Evolutionary conservation across 306 rosid genomes (phyloP).

Genomic region (Cucurbita moschata): DNA sequence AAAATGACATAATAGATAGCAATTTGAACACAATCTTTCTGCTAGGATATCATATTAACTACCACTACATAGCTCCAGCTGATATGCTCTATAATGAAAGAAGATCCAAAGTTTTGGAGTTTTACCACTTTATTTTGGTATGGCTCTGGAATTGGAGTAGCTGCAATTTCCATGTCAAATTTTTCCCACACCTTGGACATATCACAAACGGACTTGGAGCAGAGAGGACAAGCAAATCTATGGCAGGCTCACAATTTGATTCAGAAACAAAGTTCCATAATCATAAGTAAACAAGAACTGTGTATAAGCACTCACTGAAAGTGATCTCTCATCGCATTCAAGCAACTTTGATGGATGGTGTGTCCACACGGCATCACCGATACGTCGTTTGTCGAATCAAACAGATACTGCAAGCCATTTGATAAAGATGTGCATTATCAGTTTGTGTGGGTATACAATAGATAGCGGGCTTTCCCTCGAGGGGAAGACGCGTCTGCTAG

Average conservation of each 20-base stretch:
- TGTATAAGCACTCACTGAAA: conserved; percentile 38
- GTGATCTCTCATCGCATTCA: conserved; percentile 77
- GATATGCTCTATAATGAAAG: not conserved
- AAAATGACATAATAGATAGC: not conserved
- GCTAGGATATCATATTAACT: too few relatives aligned
- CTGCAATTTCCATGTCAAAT: conserved; percentile 70
- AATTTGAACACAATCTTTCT: not conserved
- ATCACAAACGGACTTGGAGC: conserved; percentile 76
- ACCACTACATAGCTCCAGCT: not conserved
- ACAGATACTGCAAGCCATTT: conserved; percentile 50
- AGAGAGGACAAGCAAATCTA: conserved; percentile 82
- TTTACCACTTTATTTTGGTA: conserved; percentile 49
- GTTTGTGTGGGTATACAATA: not conserved
- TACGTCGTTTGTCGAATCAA: conserved; percentile 51
- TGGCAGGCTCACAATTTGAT: not conserved
- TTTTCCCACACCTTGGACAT: conserved; percentile 91
- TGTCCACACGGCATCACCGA: conserved; percentile 74
- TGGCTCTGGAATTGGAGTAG: conserved; percentile 52
- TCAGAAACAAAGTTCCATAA: not conserved
- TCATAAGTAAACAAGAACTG: not conserved
- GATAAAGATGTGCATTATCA: not conserved
- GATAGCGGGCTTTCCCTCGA: not conserved
- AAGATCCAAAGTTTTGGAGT: not conserved
- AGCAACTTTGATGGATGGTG: conserved; percentile 58
- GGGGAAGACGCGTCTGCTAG: too few relatives aligned